Conservation (phyloP, 371 early-diverging fungal species). For the Actinomucor elegans region DNA sequence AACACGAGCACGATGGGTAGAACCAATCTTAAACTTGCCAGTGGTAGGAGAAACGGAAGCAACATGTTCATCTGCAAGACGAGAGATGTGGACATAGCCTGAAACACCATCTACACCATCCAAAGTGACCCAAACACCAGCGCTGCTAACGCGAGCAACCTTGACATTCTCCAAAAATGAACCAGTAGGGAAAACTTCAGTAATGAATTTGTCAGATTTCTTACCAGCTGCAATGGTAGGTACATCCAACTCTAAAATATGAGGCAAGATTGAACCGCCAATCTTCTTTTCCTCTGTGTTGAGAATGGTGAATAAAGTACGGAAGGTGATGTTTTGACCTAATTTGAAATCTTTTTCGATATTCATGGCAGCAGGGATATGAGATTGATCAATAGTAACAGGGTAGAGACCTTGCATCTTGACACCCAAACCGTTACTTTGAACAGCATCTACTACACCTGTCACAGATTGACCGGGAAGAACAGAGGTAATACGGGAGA, state of each 20-base stretch:
- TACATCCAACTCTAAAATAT: conserved; percentile 45
- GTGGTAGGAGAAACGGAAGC: conserved; percentile 44
- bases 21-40: conserved; percentile 65
- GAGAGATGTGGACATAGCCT: conserved; percentile 70
- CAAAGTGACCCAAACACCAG: conserved; percentile 59
- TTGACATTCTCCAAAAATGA: conserved; percentile 56
- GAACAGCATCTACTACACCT: conserved; percentile 51
- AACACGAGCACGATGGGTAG: conserved; percentile 75
- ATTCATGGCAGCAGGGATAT: conserved; percentile 48
- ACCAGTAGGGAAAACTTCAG: conserved; percentile 55
- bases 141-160: conserved; percentile 50
- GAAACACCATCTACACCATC: conserved; percentile 45
- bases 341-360: conserved; percentile 51
- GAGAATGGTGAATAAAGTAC: conserved; percentile 63
- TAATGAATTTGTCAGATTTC: conserved; percentile 25
- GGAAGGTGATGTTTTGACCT: conserved; percentile 56
- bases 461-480: conserved; percentile 66
- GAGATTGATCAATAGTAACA: conserved; percentile 55
- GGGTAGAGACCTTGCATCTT: conserved; percentile 73
- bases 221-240: conserved; percentile 6
- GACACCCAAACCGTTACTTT: conserved; percentile 59
- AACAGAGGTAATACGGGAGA: conserved; percentile 58
- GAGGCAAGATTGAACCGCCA: conserved; percentile 57
- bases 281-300: conserved; percentile 59
- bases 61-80: conserved; percentile 69